Evolutionary conservation across 768 basidiomycete genomes (phyloP), one percentile per base, ranked within the genome.

Genomic region (Collybia sordida): DNA sequence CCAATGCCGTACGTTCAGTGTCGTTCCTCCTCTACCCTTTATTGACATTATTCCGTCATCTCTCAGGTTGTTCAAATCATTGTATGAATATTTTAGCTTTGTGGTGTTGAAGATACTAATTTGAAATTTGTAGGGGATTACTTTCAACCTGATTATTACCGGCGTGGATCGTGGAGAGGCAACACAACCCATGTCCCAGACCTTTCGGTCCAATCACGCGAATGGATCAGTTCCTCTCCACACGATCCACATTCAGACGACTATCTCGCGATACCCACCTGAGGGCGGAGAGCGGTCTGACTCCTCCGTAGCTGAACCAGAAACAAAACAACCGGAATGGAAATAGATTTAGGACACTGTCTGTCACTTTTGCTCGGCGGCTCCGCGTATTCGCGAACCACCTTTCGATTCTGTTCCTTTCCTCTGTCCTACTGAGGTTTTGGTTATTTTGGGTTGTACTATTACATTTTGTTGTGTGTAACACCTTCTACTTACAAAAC

Each of bases 1-100:
- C 71, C 3, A 64, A 73, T 50, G 63, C 70, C 24, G 72, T 74
- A 51, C 40, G 70, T 61, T 4, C 41, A 9, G 40, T 27, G n/a
- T 24, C n/a, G 23, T 36, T 50, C 45, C 24, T 35, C 42, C 40
- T 23, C 42, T 6, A 31, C 51, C 27, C 21, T 23, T 45, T 24
- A 9, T 45, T 14, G 38, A 47, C 25, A 45, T 23, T n/a, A 17
- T 25, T 25, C 6, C 3, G 3, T 14, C 31, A 3, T 11, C 9
- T 31, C 9, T 31, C 47, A 73, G 70, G 62, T 73, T 25, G 69
- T 73, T 2, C 74, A 74, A 54, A 73, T 75, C 25, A 73, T 75
- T 52, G 72, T n/a, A n/a, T 70, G 48, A 50, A 66, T 55, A 7
- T 37, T 37, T 23, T 31, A 3, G 3, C 11, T 23, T 15, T 24